phyloP scores from a whole-genome alignment of 768 basidiomycete genomes.

The Gloeophyllum trabeum region DNA sequence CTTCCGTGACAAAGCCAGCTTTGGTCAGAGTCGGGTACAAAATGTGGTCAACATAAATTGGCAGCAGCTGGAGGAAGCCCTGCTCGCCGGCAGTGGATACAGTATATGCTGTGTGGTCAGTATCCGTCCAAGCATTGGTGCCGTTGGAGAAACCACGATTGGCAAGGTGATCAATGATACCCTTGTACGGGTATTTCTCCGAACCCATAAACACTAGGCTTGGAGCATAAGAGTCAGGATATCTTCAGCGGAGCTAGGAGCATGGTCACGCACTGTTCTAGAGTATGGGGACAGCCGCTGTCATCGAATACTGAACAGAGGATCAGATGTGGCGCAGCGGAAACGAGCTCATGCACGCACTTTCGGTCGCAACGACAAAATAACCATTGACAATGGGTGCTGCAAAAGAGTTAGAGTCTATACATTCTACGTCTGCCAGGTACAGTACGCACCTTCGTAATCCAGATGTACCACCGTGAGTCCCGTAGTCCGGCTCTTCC shows the following conservation, averaged over 20 bases:
- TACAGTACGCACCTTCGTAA: slow-evolving; percentile 58
- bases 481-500: slow-evolving; percentile 82
- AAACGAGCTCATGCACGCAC: slow-evolving; percentile 28
- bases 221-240: background rate
- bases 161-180: slow-evolving; percentile 88
- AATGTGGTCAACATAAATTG: slow-evolving; percentile 93
- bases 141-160: slow-evolving; percentile 89
- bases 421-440: slow-evolving; percentile 3
- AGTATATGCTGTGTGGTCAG: slow-evolving; percentile 91
- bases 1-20: slow-evolving; percentile 65
- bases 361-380: slow-evolving; percentile 86
- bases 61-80: slow-evolving; percentile 77
- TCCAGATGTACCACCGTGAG: slow-evolving; percentile 84
- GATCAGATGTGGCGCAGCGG: slow-evolving; percentile 1
- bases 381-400: slow-evolving; percentile 87
- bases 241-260: background rate
- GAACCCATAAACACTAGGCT: slow-evolving; percentile 94
- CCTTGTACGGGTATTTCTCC: slow-evolving; percentile 92
- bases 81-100: slow-evolving; percentile 92
- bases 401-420: slow-evolving; percentile 18
- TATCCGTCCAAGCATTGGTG: slow-evolving; percentile 97
- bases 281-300: slow-evolving; percentile 89
- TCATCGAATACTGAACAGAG: slow-evolving; percentile 72
- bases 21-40: slow-evolving; percentile 92
- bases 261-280: slow-evolving; percentile 71